Conservation (phyloP, 305 asterid species). For the Stenogyne calaminthoides region DNA sequence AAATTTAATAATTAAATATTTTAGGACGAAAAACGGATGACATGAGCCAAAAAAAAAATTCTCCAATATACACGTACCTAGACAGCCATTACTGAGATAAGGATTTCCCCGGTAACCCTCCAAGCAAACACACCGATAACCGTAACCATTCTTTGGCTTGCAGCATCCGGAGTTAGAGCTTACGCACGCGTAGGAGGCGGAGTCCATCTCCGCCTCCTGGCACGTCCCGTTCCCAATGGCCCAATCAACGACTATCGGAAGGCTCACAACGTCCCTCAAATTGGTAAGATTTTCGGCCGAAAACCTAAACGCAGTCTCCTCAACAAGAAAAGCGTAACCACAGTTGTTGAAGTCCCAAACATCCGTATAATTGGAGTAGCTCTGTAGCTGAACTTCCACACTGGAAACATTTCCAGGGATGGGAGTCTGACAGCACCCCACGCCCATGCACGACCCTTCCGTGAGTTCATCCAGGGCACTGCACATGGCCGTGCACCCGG, state of each 20-base stretch:
- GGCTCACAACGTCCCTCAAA: too few species aligned
- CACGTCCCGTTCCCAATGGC: too few species aligned
- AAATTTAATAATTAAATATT: background rate
- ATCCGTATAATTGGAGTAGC: too few species aligned
- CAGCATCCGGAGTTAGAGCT: slow-evolving; percentile 22
- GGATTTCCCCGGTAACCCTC: slow-evolving; percentile 42
- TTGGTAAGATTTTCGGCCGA: too few species aligned
- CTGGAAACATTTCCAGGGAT: slow-evolving; percentile 27
- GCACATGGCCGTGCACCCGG: slow-evolving; percentile 42
- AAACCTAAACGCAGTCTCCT: too few species aligned
- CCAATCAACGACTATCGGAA: too few species aligned
- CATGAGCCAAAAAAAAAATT: too few species aligned
- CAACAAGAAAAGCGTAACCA: too few species aligned
- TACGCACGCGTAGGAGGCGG: slow-evolving; percentile 27
- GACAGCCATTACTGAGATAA: slow-evolving; percentile 30
- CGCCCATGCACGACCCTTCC: slow-evolving; percentile 29
- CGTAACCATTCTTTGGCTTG: too few species aligned
- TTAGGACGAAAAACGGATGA: background rate
- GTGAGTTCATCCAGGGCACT: slow-evolving; percentile 3
- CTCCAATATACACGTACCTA: background rate
- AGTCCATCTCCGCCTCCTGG: too few species aligned
- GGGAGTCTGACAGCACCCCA: slow-evolving; percentile 44
- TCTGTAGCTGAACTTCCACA: too few species aligned
- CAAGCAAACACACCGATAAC: slow-evolving; percentile 35
- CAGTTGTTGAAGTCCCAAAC: too few species aligned